Conservation (phyloP, 768 basidiomycete genomes). For the Lactarius quietus region DNA sequence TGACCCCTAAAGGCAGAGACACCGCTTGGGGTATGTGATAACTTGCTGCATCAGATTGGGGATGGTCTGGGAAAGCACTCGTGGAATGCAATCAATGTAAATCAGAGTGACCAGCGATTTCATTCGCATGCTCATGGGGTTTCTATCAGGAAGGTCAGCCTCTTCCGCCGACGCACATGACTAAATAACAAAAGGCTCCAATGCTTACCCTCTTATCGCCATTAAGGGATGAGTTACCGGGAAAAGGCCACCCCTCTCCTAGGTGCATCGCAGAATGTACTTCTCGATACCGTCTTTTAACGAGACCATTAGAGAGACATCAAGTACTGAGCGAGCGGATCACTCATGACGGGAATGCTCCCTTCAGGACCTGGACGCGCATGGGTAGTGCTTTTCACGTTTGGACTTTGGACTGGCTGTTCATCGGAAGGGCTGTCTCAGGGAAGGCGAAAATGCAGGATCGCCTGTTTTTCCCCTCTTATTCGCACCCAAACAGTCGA, state of each 20-base stretch:
- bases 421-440: background rate
- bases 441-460: background rate
- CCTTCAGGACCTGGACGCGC: background rate
- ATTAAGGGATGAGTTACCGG: background rate
- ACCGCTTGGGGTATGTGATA: background rate
- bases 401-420: background rate
- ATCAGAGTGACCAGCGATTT: background rate
- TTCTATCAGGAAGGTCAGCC: background rate
- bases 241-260: background rate
- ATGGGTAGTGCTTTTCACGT: background rate
- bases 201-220: background rate
- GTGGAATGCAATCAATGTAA: background rate
- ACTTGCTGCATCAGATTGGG: background rate
- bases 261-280: background rate
- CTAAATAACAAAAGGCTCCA: background rate
- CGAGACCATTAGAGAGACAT: too few species aligned
- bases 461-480: too few species aligned
- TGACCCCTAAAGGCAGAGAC: background rate
- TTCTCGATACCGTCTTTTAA: background rate
- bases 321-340: background rate
- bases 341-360: background rate
- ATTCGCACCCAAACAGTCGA: background rate
- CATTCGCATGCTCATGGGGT: slow-evolving; percentile 5
- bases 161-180: background rate
- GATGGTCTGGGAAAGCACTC: background rate